Evolutionary conservation across 1,284 basidiomycete genomes (phyloP).

Genomic region (Entoloma clypeatum): DNA sequence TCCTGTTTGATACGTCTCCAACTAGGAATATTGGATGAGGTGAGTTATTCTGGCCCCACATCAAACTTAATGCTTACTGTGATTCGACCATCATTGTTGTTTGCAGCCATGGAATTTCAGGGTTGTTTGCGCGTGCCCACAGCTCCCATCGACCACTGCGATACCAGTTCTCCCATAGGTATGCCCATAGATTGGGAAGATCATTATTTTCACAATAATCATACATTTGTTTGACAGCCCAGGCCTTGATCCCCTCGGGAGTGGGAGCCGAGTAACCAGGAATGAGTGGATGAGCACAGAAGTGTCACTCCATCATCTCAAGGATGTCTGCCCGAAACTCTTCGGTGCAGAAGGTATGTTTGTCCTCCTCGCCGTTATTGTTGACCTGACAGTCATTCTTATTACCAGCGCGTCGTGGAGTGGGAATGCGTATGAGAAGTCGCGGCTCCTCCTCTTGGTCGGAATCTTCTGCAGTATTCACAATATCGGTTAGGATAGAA

Average conservation of each 20-base stretch:
- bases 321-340: constrained; percentile 17
- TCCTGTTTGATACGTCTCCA: constrained; percentile 32
- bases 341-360: constrained; percentile 16
- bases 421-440: no score
- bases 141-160: constrained; percentile 24
- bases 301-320: constrained; percentile 25
- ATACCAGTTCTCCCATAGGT: constrained; percentile 29
- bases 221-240: constrained; percentile 29
- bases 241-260: constrained; percentile 22
- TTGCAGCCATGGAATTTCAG: background rate
- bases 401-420: no score
- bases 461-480: no score
- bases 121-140: constrained; percentile 17
- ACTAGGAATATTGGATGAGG: no score
- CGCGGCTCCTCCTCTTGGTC: no score
- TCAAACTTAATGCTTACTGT: no score
- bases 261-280: constrained; percentile 16
- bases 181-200: constrained; percentile 24
- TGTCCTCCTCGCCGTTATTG: background rate
- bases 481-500: no score
- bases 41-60: no score
- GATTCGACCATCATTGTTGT: constrained; percentile 5
- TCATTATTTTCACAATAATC: constrained; percentile 25
- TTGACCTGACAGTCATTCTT: no score
- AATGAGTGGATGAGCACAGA: constrained; percentile 29